These are phyloP conservation scores for Exophiala oligosperma DNA, from an alignment of 2,329 filamentous ascomycete species.

Conservation along the genomic window DNA sequence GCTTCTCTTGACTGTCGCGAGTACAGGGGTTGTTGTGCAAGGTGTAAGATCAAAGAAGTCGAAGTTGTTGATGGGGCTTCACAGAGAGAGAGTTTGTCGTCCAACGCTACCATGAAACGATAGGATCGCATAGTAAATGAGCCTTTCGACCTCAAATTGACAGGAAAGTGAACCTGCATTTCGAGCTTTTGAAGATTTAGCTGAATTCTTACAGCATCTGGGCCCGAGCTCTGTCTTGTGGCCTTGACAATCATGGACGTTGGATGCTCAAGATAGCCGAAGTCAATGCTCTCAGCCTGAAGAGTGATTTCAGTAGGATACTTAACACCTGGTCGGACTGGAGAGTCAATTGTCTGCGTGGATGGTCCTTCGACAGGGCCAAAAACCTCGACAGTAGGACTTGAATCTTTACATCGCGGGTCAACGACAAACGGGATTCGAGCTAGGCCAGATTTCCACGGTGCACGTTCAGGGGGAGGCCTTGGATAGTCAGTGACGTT, in stretches of 20 bases:
- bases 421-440: constrained; percentile 15
- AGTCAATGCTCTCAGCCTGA: constrained; percentile 19
- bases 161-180: constrained; percentile 44
- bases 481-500: constrained; percentile 31
- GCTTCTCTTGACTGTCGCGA: constrained; percentile 25
- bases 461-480: constrained; percentile 39
- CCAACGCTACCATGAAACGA: constrained; percentile 28
- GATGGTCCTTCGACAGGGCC: neutral
- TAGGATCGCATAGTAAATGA: constrained; percentile 21
- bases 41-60: constrained; percentile 23
- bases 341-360: constrained; percentile 16
- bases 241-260: constrained; percentile 24
- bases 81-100: constrained; percentile 24
- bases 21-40: constrained; percentile 28
- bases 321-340: constrained; percentile 15
- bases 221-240: constrained; percentile 19
- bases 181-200: constrained; percentile 43
- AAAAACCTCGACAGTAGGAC: constrained; percentile 11
- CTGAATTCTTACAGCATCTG: constrained; percentile 36
- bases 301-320: constrained; percentile 25
- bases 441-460: constrained; percentile 12
- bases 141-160: constrained; percentile 25
- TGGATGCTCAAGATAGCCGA: constrained; percentile 23
- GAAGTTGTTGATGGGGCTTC: constrained; percentile 1
- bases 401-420: neutral